These are phyloP conservation scores for Apiospora arundinis DNA, from an alignment of 2,329 filamentous ascomycete species.

Conservation along the genomic window DNA sequence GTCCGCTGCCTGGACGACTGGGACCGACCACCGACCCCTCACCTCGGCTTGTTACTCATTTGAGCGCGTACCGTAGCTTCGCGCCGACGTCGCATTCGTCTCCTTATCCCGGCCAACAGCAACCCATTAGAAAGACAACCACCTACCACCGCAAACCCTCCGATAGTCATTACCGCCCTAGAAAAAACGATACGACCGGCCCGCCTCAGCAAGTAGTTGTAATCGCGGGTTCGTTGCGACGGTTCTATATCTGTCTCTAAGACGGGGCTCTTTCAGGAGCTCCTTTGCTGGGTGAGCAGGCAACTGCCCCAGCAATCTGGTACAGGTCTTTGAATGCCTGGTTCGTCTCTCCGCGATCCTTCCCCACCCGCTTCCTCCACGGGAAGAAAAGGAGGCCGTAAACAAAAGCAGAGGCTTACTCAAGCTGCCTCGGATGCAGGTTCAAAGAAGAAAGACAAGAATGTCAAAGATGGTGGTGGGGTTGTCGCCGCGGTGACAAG, in stretches of 20 bases:
- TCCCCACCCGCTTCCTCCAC: conserved; percentile 38
- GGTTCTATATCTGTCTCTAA: conserved; percentile 12
- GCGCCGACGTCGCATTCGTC: conserved; percentile 16
- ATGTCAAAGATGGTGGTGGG: conserved; percentile 43
- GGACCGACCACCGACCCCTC: conserved; percentile 18
- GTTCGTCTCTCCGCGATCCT: conserved; percentile 42
- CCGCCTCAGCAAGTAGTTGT: conserved; percentile 9
- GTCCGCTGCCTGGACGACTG: conserved; percentile 19
- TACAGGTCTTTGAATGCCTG: conserved; percentile 43
- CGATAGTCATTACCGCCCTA: neutral
- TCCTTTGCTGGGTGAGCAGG: conserved; percentile 43
- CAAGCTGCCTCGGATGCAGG: conserved; percentile 36
- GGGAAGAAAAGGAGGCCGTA: conserved; percentile 36
- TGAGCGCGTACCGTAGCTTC: conserved; percentile 19
- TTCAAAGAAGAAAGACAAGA: conserved; percentile 44
- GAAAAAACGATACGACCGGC: conserved; percentile 6
- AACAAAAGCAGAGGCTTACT: conserved; percentile 41
- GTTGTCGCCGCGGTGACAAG: conserved; percentile 45
- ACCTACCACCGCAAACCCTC: neutral
- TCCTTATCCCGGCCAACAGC: conserved; percentile 16
- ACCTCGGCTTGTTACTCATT: conserved; percentile 15
- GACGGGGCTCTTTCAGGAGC: conserved; percentile 31
- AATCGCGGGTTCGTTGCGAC: conserved; percentile 15
- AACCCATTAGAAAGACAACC: conserved; percentile 4
- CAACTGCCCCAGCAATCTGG: conserved; percentile 39